Evolutionary conservation across 2,329 filamentous ascomycete species (phyloP).

Genomic region (Penicillium sp.): DNA sequence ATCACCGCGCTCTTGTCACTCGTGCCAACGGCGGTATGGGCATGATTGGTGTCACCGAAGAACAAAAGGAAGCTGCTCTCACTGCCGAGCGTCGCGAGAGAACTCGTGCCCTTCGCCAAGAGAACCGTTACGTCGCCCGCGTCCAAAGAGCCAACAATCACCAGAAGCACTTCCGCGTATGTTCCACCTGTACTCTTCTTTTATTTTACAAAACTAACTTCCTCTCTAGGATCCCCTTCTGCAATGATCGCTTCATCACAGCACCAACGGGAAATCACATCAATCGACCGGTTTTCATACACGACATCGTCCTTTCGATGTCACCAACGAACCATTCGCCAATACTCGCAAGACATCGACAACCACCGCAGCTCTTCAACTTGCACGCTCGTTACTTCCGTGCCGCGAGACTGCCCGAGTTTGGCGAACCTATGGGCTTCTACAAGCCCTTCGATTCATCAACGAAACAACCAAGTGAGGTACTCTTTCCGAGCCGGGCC

Average conservation of each 20-base stretch:
- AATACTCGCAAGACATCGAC: background rate
- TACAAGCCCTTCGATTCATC: background rate
- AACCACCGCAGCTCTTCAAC: slow-evolving; percentile 1
- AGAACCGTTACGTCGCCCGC: slow-evolving; percentile 65
- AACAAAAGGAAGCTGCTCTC: slow-evolving; percentile 68
- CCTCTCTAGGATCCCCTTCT: slow-evolving; percentile 51
- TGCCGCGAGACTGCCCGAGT: background rate
- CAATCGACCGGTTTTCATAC: background rate
- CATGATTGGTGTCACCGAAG: slow-evolving; percentile 74
- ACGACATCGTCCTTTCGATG: background rate
- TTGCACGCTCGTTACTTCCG: background rate
- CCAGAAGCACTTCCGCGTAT: slow-evolving; percentile 71
- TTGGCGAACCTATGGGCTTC: background rate
- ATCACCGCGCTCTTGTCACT: slow-evolving; percentile 58
- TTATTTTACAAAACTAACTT: slow-evolving; percentile 20
- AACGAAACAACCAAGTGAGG: background rate
- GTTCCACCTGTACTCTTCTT: slow-evolving; percentile 25
- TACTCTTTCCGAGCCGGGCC: slow-evolving; percentile 9
- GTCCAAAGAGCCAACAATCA: slow-evolving; percentile 73
- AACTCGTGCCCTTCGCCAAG: slow-evolving; percentile 62
- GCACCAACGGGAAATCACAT: background rate
- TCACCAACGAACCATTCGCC: slow-evolving; percentile 2
- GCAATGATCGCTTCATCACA: slow-evolving; percentile 41
- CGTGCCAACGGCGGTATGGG: slow-evolving; percentile 72
- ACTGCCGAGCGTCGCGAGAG: slow-evolving; percentile 68